A percentile compares a stretch with the other conserved stretches of the same genome.
Evolutionary conservation across 106 monocot genomes (phyloP).

Genomic region (Agapanthus africanus): DNA sequence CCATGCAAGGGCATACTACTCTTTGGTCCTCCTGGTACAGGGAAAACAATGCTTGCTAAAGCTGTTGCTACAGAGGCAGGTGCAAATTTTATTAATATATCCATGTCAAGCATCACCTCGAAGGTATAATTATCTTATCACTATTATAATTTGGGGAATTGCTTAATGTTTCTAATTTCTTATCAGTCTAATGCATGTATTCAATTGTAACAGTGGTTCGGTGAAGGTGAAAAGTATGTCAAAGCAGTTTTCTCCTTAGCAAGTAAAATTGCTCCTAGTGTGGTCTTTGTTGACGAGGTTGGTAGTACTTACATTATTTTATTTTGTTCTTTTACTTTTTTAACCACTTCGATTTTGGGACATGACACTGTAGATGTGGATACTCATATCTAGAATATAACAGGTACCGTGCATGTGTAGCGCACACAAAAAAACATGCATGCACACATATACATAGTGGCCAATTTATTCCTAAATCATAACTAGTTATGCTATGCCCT

Average conservation of each 20-base stretch:
- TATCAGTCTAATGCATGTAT: background rate
- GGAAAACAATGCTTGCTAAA: constrained; percentile 99
- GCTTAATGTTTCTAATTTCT: background rate
- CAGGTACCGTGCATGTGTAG: background rate
- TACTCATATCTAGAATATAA: background rate
- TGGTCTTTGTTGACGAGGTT: constrained; percentile 89
- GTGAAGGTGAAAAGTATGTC: constrained; percentile 89
- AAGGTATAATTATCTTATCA: constrained; percentile 47
- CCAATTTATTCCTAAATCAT: background rate
- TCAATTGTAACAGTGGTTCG: constrained; percentile 61
- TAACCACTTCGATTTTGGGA: background rate
- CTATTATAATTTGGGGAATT: background rate
- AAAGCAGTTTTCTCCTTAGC: constrained; percentile 86
- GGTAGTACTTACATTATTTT: background rate
- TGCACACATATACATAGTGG: no score
- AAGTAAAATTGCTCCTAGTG: constrained; percentile 83
- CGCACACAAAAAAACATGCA: background rate
- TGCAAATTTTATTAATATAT: constrained; percentile 87
- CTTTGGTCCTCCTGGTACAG: constrained; percentile 95
- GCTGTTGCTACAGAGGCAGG: constrained; percentile 97
- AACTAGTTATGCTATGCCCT: no score
- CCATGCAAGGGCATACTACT: constrained; percentile 96
- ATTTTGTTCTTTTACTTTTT: background rate
- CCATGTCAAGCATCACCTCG: constrained; percentile 91
- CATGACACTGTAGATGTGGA: background rate